phyloP scores from a whole-genome alignment of 1,284 basidiomycete species.

The Calocybe gambosa region DNA sequence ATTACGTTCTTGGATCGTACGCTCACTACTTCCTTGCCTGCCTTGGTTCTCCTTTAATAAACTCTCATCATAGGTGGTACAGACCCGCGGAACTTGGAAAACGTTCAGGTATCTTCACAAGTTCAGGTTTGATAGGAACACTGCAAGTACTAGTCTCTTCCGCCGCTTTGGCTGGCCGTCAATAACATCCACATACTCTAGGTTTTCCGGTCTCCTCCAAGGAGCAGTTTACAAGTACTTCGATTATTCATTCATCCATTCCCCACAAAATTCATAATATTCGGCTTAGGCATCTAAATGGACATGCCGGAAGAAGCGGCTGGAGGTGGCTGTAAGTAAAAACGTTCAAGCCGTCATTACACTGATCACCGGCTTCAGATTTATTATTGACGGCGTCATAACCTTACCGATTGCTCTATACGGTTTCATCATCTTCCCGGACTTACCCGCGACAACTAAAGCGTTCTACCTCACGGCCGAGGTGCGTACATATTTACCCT shows the following conservation, averaged over 20 bases:
- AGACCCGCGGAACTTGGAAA: slow-evolving; percentile 64
- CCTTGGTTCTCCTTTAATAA: not conserved
- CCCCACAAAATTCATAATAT: slow-evolving; percentile 3
- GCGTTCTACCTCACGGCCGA: slow-evolving; percentile 60
- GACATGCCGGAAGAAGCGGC: slow-evolving; percentile 50
- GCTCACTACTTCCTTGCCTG: not conserved
- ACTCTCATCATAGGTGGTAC: slow-evolving; percentile 48
- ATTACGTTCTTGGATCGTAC: slow-evolving; percentile 67
- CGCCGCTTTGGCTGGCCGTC: not conserved
- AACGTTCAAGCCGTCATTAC: not conserved
- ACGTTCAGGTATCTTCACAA: slow-evolving; percentile 66
- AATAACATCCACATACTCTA: slow-evolving; percentile 18
- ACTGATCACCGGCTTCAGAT: slow-evolving; percentile 28
- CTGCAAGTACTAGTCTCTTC: slow-evolving; percentile 33
- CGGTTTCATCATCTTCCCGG: slow-evolving; percentile 69
- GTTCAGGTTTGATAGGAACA: slow-evolving; percentile 59
- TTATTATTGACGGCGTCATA: slow-evolving; percentile 70
- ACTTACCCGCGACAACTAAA: slow-evolving; percentile 59
- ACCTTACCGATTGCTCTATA: slow-evolving; percentile 69
- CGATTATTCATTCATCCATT: too few relatives aligned
- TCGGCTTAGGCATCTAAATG: slow-evolving; percentile 48
- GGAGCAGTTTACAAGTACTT: slow-evolving; percentile 54
- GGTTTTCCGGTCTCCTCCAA: slow-evolving; percentile 70
- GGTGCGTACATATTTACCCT: slow-evolving; percentile 28
- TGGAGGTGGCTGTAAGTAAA: slow-evolving; percentile 67